phyloP scores from a whole-genome alignment of 768 basidiomycete genomes.

The Boletus barrowsii region DNA sequence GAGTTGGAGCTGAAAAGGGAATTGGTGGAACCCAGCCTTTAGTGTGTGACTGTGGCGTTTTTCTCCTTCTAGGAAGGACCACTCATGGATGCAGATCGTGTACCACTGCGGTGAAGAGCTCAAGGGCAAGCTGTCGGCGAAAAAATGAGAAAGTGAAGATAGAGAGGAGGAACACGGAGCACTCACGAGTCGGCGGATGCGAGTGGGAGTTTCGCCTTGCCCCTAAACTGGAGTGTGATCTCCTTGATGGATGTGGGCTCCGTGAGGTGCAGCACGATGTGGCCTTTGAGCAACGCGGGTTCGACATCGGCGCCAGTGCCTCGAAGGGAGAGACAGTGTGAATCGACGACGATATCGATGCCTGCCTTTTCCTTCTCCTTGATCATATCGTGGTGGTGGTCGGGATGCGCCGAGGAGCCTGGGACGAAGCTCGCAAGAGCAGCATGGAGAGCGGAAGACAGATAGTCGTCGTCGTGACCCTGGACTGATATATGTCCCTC shows the following conservation, averaged over 20 bases:
- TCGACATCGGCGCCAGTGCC: constrained; percentile 84
- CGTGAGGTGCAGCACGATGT: constrained; percentile 72
- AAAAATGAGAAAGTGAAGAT: neutral
- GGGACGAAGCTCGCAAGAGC: constrained; percentile 31
- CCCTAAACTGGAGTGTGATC: constrained; percentile 79
- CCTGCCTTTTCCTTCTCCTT: constrained; percentile 47
- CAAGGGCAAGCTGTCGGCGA: constrained; percentile 16
- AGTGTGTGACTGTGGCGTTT: constrained; percentile 80
- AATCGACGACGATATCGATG: constrained; percentile 76
- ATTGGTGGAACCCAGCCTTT: constrained; percentile 92
- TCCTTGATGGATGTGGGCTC: constrained; percentile 85
- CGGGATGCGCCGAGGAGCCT: constrained; percentile 19
- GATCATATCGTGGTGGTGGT: constrained; percentile 38
- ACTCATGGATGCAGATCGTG: constrained; percentile 76
- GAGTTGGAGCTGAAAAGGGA: constrained; percentile 87
- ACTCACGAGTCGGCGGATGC: constrained; percentile 58
- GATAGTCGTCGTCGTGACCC: constrained; percentile 32
- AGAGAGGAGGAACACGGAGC: neutral
- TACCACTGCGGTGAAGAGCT: constrained; percentile 46
- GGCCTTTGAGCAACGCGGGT: constrained; percentile 75
- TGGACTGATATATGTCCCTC: constrained; percentile 23
- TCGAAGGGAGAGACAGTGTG: constrained; percentile 65
- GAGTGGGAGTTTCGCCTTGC: constrained; percentile 73
- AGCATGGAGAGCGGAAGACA: constrained; percentile 38
- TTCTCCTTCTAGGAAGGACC: constrained; percentile 88